Base-by-base conservation (phyloP, 2,329 filamentous ascomycete species). In the Aspergillus arachidicola region DNA sequence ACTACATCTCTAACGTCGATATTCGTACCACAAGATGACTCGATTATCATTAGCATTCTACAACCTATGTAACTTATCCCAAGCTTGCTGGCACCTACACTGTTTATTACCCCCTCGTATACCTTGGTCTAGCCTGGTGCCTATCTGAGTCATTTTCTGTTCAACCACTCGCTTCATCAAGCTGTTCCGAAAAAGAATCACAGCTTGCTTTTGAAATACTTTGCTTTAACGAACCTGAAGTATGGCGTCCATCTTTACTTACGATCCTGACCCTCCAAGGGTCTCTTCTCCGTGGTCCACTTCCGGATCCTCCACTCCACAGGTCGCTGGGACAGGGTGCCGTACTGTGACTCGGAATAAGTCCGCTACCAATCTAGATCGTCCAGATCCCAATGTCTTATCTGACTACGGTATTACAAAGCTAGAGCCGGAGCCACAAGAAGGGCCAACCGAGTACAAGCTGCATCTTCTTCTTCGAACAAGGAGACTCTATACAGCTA, bases 211-310 rank as follows among this genome's bases (percentile, higher is more conserved):
- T 61, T 28, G 11, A 23, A 5, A 30, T 54, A 46, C 58, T 59
- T 62, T 53, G 60, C 57, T 26, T 54, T 54, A 36, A 51, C 26
- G 56, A 45, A 38, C 43, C 32, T 14, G 28, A 12, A 71, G 16
- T 65, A 96, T 95, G 92, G 94, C 95, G 63, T 97, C 94, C 14
- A 92, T 99, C 69, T 99, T 99, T 76, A 97, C 94, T 0, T 99
- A 92, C 75, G 93, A 97, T 66, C 89, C 92, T 2, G 91, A 97
- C 68, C 92, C 93, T 53, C 92, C 92, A 2, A 85, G 92, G 76
- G 93, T 98, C 41, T 90, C 91, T 16, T 98, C 94, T 21, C 95
- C 95, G 19, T 99, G 95, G 95, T 85, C 90, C 58, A 87, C 84
- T 12, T 85, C 89, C 43, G 80, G 80, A 60, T 76, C 80, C 16